Evolutionary conservation across 2,329 filamentous ascomycete species (phyloP).

Genomic region (Colletotrichum sp.): DNA sequence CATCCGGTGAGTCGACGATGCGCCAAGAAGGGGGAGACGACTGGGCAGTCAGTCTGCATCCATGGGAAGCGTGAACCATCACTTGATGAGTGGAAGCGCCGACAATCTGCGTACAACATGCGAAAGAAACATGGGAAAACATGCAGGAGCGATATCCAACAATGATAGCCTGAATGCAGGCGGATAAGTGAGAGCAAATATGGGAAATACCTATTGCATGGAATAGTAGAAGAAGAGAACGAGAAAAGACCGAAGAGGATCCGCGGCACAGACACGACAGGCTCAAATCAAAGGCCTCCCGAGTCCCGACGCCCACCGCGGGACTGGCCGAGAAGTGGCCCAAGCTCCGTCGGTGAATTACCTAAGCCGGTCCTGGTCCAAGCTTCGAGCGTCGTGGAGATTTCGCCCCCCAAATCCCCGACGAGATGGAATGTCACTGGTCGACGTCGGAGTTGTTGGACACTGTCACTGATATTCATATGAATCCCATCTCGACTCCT

Average conservation of each 20-base stretch:
- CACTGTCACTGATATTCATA: background rate
- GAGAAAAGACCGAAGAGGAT: background rate
- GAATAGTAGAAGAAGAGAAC: background rate
- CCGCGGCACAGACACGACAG: background rate
- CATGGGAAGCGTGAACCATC: background rate
- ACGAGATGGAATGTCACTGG: background rate
- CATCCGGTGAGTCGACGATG: conserved; percentile 15
- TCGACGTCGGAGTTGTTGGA: background rate
- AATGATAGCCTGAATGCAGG: background rate
- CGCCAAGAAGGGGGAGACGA: background rate
- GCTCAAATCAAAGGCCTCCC: background rate
- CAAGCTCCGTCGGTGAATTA: background rate
- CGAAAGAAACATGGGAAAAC: background rate
- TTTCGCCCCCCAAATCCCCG: background rate
- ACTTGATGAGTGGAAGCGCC: conserved; percentile 10
- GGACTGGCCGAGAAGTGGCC: background rate
- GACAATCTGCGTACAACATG: background rate
- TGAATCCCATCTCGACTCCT: background rate
- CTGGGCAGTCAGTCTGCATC: background rate
- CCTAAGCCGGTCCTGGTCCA: background rate
- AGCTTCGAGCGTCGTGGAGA: background rate
- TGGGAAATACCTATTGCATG: background rate
- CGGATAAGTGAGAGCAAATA: background rate
- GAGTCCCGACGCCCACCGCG: background rate
- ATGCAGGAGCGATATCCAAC: background rate